phyloP scores from a whole-genome alignment of 192 early-diverging fungal genomes.

The Dissophora ornata region DNA sequence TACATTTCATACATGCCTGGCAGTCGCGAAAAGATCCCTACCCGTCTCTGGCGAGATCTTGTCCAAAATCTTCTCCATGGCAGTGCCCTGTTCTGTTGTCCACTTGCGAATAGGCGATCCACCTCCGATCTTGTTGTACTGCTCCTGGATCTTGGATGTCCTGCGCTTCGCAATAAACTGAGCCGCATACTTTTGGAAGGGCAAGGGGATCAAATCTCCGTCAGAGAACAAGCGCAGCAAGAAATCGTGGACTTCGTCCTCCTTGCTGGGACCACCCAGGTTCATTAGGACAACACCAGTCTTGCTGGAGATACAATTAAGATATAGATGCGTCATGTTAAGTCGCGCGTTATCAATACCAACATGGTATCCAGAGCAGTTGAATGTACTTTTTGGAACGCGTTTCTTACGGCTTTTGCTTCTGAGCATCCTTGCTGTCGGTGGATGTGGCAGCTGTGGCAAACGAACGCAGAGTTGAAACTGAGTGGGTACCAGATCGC shows the following conservation, averaged over 20 bases:
- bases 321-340: neutral
- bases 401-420: slow-evolving; percentile 37
- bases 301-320: slow-evolving; percentile 23
- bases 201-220: slow-evolving; percentile 91
- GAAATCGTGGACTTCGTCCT: slow-evolving; percentile 84
- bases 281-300: slow-evolving; percentile 94
- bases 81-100: slow-evolving; percentile 87
- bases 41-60: slow-evolving; percentile 78
- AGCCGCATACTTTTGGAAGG: slow-evolving; percentile 78
- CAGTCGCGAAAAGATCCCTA: too few relatives aligned
- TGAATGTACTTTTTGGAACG: neutral
- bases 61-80: slow-evolving; percentile 83
- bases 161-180: slow-evolving; percentile 85
- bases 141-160: slow-evolving; percentile 85
- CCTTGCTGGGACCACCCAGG: slow-evolving; percentile 88
- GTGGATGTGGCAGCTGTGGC: slow-evolving; percentile 9
- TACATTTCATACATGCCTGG: too few relatives aligned
- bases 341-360: too few relatives aligned
- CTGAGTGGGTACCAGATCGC: neutral
- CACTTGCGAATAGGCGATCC: slow-evolving; percentile 93
- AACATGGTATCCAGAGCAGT: too few relatives aligned
- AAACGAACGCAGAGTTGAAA: slow-evolving; percentile 21
- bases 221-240: slow-evolving; percentile 88
- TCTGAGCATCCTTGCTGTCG: slow-evolving; percentile 14
- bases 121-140: slow-evolving; percentile 94